Base-by-base conservation (phyloP, 345 rosid species). In the Ceriops zippeliana region DNA sequence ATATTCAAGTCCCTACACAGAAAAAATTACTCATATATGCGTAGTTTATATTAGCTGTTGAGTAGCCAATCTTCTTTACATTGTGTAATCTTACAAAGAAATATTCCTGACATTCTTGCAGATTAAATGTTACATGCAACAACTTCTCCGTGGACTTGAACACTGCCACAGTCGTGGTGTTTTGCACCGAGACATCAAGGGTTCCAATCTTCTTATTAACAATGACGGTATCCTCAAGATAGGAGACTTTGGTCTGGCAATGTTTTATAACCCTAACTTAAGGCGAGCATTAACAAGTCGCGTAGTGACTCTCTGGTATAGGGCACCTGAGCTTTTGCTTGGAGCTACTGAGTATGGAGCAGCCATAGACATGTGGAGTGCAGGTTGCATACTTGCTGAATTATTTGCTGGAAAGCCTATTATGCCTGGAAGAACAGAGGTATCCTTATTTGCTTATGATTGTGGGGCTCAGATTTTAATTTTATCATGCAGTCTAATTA, bases 361-460 rank as follows among this genome's bases (percentile, higher is more conserved):
- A 1, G 93, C 85, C 66, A 84, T 95, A 59, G 99, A 95, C 79
- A 71, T 95, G 68, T 95, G 99, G 96, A 95, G 98, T 30, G 81
- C 80, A 5, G 98, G 99, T 26, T 96, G 99, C 71, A 92, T 95
- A 67, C 79, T 90, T 42, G 98, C 93, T 7, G 98, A 95, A 73
- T 75, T 92, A 68, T 89, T 77, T 74, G 84, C 87, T 0, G 97
- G 99, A 59, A 89, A 90, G 74, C 99, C 93, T 65, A 92, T 90
- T 66, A 86, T 95, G 96, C 93, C 99, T 0, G 96, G 97, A 76
- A 89, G 98, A 83, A 95, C 99, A 35, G 97, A 95, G 92, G 96
- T 91, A 76, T 10, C 46, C 58, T 64, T 63, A 19, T 60, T 63
- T n/a, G 47, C 26, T 19, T 28, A 27, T 35, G 31, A 26, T 27